Evolutionary conservation across 441 rosid species (phyloP), one percentile per base, ranked within the genome.

Genomic region (Kokia cookei): DNA sequence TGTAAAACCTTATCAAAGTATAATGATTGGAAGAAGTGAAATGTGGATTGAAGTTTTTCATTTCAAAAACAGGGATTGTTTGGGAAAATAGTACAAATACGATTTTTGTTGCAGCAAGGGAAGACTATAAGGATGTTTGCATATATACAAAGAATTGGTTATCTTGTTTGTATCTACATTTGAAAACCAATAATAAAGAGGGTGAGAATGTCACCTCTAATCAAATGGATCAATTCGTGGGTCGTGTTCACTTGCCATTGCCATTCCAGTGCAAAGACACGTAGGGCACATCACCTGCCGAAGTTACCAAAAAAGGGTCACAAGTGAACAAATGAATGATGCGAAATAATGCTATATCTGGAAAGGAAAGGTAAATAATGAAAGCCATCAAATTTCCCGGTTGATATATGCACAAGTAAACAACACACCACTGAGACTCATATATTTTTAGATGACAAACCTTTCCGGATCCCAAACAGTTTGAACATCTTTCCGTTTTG

Each of bases 181-280:
- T 51, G 60, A 32, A 68, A 27, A 11, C 22, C 22, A 68, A 29
- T n/a, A 50, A 68, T n/a, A 32, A 42, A 47, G 47, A 10, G 57
- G 5, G 13, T 32, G 53, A 53, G 11, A 58, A 24, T 66, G 51
- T 32, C 73, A 71, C 71, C 74, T 81, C 85, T 85, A 94, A 65
- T 91, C 97, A 27, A 94, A 94, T 6, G 98, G 98, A 75, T 94
- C 98, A 2, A 94, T 93, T 29, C 99, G 82, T 11, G 97, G 98
- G 74, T 94, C 98, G 3, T 94, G 98, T 77, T 94, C 97, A 43
- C 99, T 94, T n/a, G 97, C 99, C 99, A 94, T 94, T 53, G 95
- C 97, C 99, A 93, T 93, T 69, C 98, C 98, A 43, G 98, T 94
- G 86, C 99, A 94, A 27, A 94, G 93, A 82, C 99, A 94, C 48